Evolutionary conservation across 2,329 filamentous ascomycete species (phyloP), one percentile per base, ranked within the genome.

Genomic region (Septoria linicola): DNA sequence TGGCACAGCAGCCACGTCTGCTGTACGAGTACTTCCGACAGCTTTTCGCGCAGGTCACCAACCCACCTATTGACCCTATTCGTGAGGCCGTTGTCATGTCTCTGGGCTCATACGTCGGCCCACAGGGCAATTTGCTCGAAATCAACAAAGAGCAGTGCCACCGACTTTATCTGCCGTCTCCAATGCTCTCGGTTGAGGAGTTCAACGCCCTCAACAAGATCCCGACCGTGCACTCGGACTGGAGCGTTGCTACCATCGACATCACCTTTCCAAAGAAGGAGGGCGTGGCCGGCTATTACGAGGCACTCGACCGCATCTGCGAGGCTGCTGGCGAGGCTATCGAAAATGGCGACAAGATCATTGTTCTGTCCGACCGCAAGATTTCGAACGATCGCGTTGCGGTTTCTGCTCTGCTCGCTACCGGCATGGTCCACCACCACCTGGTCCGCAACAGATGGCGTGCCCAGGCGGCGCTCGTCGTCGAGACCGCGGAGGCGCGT

Each of bases 61-160:
- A 97, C 72, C 92, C 92, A 61, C 92, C 92, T 11, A 97, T 97
- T 66, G 92, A 97, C 67, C 92, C 92, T 25, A 97, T 97, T 63
- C 82, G 92, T 72, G 92, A 97, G 78, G 92, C 91, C 21, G 93
- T 96, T 65, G 92, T 97, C 72, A 97, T 97, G 92, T 96, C 92
- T 49, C 76, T 97, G 34, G 91, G 96, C 69, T 95, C 92, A 65
- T 97, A 96, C 68, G 88, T 97, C 62, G 92, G 92, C 41, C 92
- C 92, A 39, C 92, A 97, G 73, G 92, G 92, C 53, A 97, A 97
- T 69, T 76, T 97, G 51, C 78, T 96, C 23, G 91, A 96, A 73
- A 96, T 97, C 88, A 86, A 95, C 65, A 74, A 88, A 51, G 85
- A 86, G 21, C 92, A 97, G 71, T 96, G 91, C 71, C 85, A 86